A percentile compares a stretch with the other conserved stretches of the same genome.
These are phyloP conservation scores for Falciphora oryzae DNA, from an alignment of 2,329 filamentous ascomycete genomes.

Conservation along the genomic window DNA sequence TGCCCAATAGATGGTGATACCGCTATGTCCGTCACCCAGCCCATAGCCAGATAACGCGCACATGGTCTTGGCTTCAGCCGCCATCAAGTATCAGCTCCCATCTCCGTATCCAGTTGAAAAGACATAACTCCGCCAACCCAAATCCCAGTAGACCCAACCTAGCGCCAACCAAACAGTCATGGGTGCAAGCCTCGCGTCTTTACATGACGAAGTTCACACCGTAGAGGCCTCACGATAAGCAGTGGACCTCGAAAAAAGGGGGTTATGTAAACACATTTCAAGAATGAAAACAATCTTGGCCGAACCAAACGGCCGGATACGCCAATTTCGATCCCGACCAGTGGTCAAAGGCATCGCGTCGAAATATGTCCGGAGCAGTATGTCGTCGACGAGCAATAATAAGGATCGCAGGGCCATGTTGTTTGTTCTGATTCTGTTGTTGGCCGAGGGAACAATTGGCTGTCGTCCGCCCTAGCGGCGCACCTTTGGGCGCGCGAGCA, in stretches of 20 bases:
- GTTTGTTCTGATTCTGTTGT: background rate
- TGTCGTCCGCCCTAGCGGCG: conserved; percentile 28
- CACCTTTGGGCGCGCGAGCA: conserved; percentile 55
- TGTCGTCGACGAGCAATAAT: background rate
- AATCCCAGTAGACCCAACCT: background rate
- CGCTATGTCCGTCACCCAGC: background rate
- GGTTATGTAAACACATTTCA: background rate
- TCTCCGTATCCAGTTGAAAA: background rate
- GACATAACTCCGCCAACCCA: background rate
- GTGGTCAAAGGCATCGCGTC: background rate
- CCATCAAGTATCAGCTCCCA: background rate
- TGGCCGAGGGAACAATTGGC: background rate
- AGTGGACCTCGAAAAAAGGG: background rate
- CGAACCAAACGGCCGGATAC: background rate
- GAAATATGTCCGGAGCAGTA: background rate
- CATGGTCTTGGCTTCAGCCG: background rate
- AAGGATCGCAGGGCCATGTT: background rate
- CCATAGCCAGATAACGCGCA: no score
- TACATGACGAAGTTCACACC: background rate
- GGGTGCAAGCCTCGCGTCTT: background rate
- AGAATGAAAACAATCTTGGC: background rate
- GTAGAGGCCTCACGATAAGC: background rate
- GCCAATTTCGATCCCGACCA: background rate
- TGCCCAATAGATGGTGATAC: background rate
- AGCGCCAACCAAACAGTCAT: background rate